Percentiles rank a stretch among this genome's conserved stretches.
These are phyloP conservation scores for Alnus glutinosa DNA, from an alignment of 306 rosid species.

Conservation along the genomic window DNA sequence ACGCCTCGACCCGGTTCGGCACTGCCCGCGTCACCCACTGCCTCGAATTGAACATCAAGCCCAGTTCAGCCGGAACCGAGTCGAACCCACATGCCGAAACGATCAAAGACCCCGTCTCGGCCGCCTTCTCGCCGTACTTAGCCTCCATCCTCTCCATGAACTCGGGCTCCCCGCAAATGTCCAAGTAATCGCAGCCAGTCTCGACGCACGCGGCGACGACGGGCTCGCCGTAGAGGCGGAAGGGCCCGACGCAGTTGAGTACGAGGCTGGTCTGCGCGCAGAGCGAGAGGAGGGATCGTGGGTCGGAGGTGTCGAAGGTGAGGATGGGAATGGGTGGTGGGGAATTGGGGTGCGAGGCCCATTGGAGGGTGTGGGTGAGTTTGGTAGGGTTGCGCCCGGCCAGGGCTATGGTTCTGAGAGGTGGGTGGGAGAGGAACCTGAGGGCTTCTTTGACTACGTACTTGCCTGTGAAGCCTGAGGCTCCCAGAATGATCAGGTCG, in stretches of 20 bases:
- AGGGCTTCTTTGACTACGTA: slow-evolving; percentile 70
- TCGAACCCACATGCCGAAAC: slow-evolving; percentile 91
- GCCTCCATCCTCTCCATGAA: slow-evolving; percentile 82
- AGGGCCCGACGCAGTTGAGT: slow-evolving; percentile 94
- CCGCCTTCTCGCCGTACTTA: slow-evolving; percentile 40
- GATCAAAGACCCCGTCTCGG: slow-evolving; percentile 58
- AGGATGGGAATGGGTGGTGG: slow-evolving; percentile 60
- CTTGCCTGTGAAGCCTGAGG: slow-evolving; percentile 90
- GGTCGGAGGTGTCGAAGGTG: slow-evolving; percentile 61
- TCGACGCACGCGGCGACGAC: slow-evolving; percentile 74
- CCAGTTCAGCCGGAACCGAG: slow-evolving; percentile 87
- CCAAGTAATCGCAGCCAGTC: slow-evolving; percentile 75
- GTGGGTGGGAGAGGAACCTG: slow-evolving; percentile 53
- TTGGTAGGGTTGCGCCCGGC: slow-evolving; percentile 72
- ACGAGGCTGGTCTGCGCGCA: slow-evolving; percentile 63
- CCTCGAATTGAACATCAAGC: slow-evolving; percentile 68
- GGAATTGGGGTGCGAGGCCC: slow-evolving; percentile 64
- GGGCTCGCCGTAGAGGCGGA: slow-evolving; percentile 76
- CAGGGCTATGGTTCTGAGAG: slow-evolving; percentile 66
- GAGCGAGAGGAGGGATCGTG: slow-evolving; percentile 57
- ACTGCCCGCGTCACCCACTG: slow-evolving; percentile 57
- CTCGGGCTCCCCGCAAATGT: slow-evolving; percentile 85
- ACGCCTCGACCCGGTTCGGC: slow-evolving; percentile 67
- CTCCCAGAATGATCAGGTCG: slow-evolving; percentile 78
- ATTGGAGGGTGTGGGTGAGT: slow-evolving; percentile 55